A percentile compares a stretch with the other conserved stretches of the same genome.
phyloP scores from a whole-genome alignment of 352 stramenopile genomes.

The Globisporangium barbulae region DNA sequence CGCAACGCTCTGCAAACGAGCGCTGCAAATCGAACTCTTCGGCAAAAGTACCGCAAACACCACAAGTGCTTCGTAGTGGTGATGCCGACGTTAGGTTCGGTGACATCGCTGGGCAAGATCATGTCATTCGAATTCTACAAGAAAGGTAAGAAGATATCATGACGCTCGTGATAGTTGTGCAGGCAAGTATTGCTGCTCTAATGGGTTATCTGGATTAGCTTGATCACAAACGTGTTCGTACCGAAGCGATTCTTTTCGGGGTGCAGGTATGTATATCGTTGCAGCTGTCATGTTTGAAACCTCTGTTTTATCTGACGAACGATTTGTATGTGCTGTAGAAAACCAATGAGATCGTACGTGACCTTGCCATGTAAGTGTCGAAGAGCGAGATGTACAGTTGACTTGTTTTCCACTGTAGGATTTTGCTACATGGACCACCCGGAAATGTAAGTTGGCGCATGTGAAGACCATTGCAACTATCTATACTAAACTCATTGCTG shows the following conservation, averaged over 20 bases:
- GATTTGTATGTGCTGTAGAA: not conserved
- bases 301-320: not conserved
- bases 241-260: not conserved
- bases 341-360: not conserved
- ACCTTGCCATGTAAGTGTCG: not conserved
- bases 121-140: not conserved
- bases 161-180: not conserved
- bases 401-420: not conserved
- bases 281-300: not conserved
- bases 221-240: slow-evolving; percentile 2
- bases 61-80: not conserved
- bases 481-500: not conserved
- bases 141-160: not conserved
- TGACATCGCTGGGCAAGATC: not conserved
- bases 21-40: not conserved
- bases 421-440: not conserved
- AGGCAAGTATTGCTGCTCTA: not conserved
- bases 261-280: not conserved
- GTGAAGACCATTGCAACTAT: not conserved
- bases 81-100: not conserved
- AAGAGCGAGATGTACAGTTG: not conserved
- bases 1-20: not conserved
- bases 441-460: not conserved
- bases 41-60: not conserved
- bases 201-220: not conserved